Conservation (phyloP, 164 flowering plant species). For the Buxus sempervirens region DNA sequence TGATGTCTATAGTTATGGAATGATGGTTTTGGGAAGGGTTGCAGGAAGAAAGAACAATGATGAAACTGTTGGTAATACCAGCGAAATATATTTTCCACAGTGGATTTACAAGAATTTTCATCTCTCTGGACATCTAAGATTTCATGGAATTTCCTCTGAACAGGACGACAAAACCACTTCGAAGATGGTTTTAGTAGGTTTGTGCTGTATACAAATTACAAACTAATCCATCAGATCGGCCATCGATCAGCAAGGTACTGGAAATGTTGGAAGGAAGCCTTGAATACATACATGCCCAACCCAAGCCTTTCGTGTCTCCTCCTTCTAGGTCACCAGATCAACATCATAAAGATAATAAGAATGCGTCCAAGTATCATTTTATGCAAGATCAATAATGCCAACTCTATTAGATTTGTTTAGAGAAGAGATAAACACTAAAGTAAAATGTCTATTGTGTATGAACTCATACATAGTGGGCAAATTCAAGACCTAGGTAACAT, state of each 20-base stretch:
- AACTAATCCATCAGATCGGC: slow-evolving; percentile 30
- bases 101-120: slow-evolving; percentile 25
- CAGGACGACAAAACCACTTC: not conserved
- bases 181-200: slow-evolving; percentile 40
- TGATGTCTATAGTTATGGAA: slow-evolving; percentile 54
- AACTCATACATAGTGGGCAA: no score
- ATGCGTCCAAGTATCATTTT: no score
- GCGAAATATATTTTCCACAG: slow-evolving; percentile 40
- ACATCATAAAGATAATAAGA: no score
- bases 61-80: not conserved
- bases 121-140: not conserved
- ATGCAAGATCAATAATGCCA: no score
- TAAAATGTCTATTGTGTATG: no score
- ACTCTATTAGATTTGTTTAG: no score
- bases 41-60: slow-evolving; percentile 18
- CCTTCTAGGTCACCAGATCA: not conserved
- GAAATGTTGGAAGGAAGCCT: slow-evolving; percentile 41
- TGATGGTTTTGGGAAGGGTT: slow-evolving; percentile 48
- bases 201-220: slow-evolving; percentile 56
- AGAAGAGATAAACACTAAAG: no score
- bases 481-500: no score
- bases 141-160: not conserved
- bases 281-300: slow-evolving; percentile 30
- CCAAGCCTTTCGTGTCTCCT: slow-evolving; percentile 16
- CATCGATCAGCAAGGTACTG: slow-evolving; percentile 32